A percentile compares a stretch with the other conserved stretches of the same genome.
Conservation (phyloP, 331 rosid genomes). For the Telfairia occidentalis region DNA sequence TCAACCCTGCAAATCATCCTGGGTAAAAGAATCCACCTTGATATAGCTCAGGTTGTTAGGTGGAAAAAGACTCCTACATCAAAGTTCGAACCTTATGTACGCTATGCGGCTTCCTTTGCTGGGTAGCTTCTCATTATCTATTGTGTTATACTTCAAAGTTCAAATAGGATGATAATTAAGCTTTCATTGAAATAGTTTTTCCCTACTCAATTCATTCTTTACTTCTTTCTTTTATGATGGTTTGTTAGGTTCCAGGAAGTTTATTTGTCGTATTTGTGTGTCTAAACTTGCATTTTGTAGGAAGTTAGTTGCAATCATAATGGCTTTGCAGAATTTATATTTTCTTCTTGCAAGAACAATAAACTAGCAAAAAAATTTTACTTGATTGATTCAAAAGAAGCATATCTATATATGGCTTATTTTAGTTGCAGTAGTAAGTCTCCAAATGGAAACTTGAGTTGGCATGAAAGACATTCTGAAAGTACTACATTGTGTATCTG, state of each 20-base stretch:
- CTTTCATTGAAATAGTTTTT: conserved; percentile 13
- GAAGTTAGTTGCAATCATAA: background rate
- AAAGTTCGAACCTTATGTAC: conserved; percentile 63
- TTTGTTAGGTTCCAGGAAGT: background rate
- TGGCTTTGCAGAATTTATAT: background rate
- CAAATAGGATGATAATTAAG: background rate
- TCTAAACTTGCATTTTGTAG: background rate
- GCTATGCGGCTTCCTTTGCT: conserved; percentile 93
- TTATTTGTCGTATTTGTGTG: background rate
- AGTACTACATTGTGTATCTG: background rate
- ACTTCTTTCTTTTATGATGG: background rate
- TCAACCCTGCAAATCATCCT: conserved; percentile 82
- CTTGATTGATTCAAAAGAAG: background rate
- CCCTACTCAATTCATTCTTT: background rate
- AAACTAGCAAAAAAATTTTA: background rate
- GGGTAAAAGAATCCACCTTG: conserved; percentile 75
- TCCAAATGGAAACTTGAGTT: background rate
- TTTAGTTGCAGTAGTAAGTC: background rate
- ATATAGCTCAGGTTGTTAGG: conserved; percentile 89
- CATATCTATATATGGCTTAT: background rate
- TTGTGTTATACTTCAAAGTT: background rate
- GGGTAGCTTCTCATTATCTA: conserved; percentile 47
- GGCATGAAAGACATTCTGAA: background rate
- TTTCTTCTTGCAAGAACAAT: background rate
- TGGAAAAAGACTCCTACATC: conserved; percentile 68